Conservation (phyloP, 2,329 filamentous ascomycete species). For the Aspergillus fischeri region DNA sequence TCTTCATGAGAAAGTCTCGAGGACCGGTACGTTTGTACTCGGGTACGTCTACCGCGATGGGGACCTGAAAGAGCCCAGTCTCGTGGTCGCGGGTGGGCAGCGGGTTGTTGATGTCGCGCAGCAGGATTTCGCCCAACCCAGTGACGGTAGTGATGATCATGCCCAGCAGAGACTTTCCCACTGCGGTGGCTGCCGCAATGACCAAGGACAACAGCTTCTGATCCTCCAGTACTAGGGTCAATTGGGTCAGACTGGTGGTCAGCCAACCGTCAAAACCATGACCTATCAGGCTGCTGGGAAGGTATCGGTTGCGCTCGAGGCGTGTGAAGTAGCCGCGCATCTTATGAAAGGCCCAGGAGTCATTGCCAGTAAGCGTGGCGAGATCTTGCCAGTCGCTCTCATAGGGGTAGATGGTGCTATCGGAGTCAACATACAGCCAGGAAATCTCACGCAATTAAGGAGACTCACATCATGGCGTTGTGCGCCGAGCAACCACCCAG, state of each 20-base stretch:
- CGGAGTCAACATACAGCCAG: constrained; percentile 1
- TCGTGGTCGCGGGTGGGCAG: constrained; percentile 42
- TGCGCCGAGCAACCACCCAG: constrained; percentile 59
- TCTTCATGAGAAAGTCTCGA: constrained; percentile 53
- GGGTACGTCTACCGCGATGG: constrained; percentile 50
- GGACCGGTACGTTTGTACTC: constrained; percentile 49
- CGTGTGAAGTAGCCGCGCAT: constrained; percentile 55
- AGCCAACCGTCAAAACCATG: constrained; percentile 60
- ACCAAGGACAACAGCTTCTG: constrained; percentile 52
- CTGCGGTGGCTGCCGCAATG: constrained; percentile 49
- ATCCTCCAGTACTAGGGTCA: constrained; percentile 51
- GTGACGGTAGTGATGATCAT: constrained; percentile 39
- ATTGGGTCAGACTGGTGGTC: constrained; percentile 47
- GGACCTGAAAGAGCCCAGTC: constrained; percentile 55
- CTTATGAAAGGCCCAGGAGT: constrained; percentile 52
- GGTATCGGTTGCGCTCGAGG: constrained; percentile 52
- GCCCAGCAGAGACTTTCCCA: constrained; percentile 41
- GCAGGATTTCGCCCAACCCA: constrained; percentile 44
- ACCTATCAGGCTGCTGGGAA: constrained; percentile 39
- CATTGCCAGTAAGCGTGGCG: constrained; percentile 54
- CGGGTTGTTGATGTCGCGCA: constrained; percentile 51
- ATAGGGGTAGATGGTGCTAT: constrained; percentile 50
- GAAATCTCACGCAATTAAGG: background rate
- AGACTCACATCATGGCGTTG: constrained; percentile 52
- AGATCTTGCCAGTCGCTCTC: constrained; percentile 57